Percentiles rank a stretch among this genome's conserved stretches.
These are phyloP conservation scores for Sisymbrium altissimum DNA, from an alignment of 345 rosid species.

Conservation along the genomic window DNA sequence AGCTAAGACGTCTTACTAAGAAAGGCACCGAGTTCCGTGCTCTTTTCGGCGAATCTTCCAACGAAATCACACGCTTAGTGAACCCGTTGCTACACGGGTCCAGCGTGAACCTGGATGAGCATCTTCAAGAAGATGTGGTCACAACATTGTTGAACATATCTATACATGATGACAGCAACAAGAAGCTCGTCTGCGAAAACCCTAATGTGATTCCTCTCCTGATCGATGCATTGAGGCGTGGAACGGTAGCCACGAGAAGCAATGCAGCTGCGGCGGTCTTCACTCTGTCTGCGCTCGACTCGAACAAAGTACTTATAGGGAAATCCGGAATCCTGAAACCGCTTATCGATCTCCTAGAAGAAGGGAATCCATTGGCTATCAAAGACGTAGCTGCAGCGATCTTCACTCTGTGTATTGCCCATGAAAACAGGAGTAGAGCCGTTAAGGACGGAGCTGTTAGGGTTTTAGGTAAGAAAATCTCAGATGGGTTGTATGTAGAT, in stretches of 20 bases:
- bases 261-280: constrained; percentile 94
- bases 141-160: constrained; percentile 86
- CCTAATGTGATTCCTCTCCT: constrained; percentile 72
- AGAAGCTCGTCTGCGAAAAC: constrained; percentile 82
- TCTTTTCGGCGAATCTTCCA: constrained; percentile 60
- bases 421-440: constrained; percentile 80
- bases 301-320: constrained; percentile 77
- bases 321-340: constrained; percentile 72
- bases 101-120: constrained; percentile 38
- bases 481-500: constrained; percentile 58
- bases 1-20: constrained; percentile 69
- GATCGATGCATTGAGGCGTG: constrained; percentile 63
- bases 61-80: constrained; percentile 60
- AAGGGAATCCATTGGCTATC: constrained; percentile 72
- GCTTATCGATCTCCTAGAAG: constrained; percentile 69
- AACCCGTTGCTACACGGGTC: constrained; percentile 51
- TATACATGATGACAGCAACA: constrained; percentile 89
- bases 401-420: constrained; percentile 68
- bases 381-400: constrained; percentile 95
- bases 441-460: constrained; percentile 78
- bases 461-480: constrained; percentile 66
- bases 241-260: constrained; percentile 66
- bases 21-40: constrained; percentile 70
- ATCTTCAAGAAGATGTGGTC: constrained; percentile 86
- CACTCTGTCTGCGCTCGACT: constrained; percentile 83